Evolutionary conservation across 108 stramenopile genomes (phyloP), one percentile per base, ranked within the genome.

Genomic region (Pseudonitzschia pungens): DNA sequence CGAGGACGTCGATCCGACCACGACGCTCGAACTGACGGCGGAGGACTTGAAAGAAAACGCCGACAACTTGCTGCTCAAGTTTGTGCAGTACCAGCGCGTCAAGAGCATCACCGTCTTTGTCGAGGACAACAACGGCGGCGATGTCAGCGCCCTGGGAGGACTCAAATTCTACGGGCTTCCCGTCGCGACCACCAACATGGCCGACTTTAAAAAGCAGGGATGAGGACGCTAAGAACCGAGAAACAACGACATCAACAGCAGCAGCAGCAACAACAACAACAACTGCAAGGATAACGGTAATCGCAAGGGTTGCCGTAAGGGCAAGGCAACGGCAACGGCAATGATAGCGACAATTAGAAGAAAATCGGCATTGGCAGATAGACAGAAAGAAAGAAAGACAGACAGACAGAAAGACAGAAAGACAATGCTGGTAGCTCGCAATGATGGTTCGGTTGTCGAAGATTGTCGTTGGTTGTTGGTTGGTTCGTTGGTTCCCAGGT

Each of bases 61-160:
- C 0, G 83, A 82, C 27, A 79, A 89, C 0, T 75, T 87, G 11
- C 56, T 68, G n/a, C 80, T 89, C 16, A 83, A 92, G 45, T 95
- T 63, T 65, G 94, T 95, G 62, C 86, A 90, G 69, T 95, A 88
- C 69, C 94, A 95, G 78, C 84, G 94, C 11, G 94, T 95, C 21
- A 82, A 79, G 42, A 84, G 80, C 62, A 72, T 95, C 1, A 92
- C 94, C 29, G 65, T 95, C 43, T 95, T 89, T 75, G 80, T 95
- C 40, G 94, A 95, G 74, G 94, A 95, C 60, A 95, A 95, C 83
- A 79, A 80, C 29, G 94, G 94, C 26, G 94, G 89, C 14, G 91
- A 92, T 16, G 68, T 92, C 16, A 78, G 86, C 0, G 89, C 94
- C 16, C 69, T 95, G 62, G 94, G 94, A 28, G 84, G 82, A 18